Percentiles rank a stretch among this genome's conserved stretches.
These are phyloP conservation scores for Pulveroboletus ravenelii DNA, from an alignment of 768 basidiomycete genomes.

Conservation along the genomic window DNA sequence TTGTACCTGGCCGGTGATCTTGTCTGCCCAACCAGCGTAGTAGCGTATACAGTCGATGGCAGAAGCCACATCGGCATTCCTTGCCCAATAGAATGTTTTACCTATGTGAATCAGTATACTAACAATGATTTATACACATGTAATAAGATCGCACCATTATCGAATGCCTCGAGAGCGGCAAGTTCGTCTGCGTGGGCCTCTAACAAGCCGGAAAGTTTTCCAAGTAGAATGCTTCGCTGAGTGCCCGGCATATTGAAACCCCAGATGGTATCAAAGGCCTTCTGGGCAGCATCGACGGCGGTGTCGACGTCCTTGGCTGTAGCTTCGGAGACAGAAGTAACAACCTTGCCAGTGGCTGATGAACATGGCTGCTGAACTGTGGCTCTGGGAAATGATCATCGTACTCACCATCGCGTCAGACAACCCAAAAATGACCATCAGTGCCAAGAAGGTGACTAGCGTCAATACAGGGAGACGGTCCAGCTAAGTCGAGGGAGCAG, in stretches of 20 bases:
- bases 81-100: slow-evolving; percentile 47
- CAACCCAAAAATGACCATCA: no score
- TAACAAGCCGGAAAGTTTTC: slow-evolving; percentile 61
- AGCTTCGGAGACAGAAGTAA: slow-evolving; percentile 52
- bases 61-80: slow-evolving; percentile 42
- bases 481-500: no score
- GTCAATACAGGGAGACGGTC: no score
- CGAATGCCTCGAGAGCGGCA: slow-evolving; percentile 56
- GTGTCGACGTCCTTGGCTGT: slow-evolving; percentile 67
- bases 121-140: no score
- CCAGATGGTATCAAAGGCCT: slow-evolving; percentile 75
- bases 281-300: slow-evolving; percentile 70
- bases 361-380: no score
- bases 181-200: slow-evolving; percentile 58
- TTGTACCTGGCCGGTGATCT: slow-evolving; percentile 70
- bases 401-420: no score
- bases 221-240: slow-evolving; percentile 51
- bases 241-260: slow-evolving; percentile 55
- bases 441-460: no score
- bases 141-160: no score
- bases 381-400: no score
- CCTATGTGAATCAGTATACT: no score
- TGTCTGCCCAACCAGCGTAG: slow-evolving; percentile 91
- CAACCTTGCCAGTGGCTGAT: slow-evolving; percentile 58
- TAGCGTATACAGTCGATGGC: slow-evolving; percentile 49